These are phyloP conservation scores for Anacardium occidentale DNA, from an alignment of 345 rosid genomes.

Conservation along the genomic window DNA sequence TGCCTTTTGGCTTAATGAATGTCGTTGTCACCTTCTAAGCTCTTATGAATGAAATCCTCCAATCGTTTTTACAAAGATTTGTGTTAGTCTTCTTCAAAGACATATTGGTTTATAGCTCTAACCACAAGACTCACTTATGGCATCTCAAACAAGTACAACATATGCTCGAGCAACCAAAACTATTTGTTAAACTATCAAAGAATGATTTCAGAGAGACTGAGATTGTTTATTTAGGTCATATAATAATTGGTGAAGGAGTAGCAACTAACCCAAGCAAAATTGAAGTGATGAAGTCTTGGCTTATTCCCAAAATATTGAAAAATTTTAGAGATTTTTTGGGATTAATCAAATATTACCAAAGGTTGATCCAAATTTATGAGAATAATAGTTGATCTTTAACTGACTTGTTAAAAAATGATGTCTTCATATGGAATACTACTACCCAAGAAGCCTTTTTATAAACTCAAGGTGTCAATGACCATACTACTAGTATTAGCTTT, in stretches of 20 bases:
- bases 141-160: neutral
- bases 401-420: neutral
- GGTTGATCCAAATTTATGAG: neutral
- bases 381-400: neutral
- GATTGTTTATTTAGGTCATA: neutral
- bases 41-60: neutral
- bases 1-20: neutral
- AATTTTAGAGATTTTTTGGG: neutral
- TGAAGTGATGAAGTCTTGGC: neutral
- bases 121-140: neutral
- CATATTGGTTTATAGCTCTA: too few relatives aligned
- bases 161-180: neutral
- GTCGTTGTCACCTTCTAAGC: neutral
- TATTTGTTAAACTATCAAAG: neutral
- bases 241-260: neutral
- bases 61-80: neutral
- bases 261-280: neutral
- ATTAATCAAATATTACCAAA: neutral
- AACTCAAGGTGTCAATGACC: neutral
- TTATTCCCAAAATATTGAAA: neutral
- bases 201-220: neutral
- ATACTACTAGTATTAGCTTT: fast-evolving
- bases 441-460: neutral
- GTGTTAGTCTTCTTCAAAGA: neutral
- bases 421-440: fast-evolving